phyloP scores from a whole-genome alignment of 768 basidiomycete species.

The Mrakia hoshinonis region DNA sequence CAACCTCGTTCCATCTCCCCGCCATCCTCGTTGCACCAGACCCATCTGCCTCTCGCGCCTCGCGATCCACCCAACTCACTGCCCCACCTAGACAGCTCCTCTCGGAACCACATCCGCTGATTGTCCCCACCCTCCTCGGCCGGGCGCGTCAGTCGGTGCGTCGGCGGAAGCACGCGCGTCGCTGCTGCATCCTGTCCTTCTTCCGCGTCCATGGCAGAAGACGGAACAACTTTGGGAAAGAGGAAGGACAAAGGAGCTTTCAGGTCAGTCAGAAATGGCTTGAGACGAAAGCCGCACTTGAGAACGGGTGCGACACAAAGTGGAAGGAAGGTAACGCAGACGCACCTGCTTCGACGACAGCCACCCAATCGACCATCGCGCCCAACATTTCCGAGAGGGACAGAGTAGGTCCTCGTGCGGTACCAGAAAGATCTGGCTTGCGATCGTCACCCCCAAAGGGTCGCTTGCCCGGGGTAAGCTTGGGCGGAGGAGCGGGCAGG shows the following conservation, averaged over 20 bases:
- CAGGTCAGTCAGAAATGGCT: no score
- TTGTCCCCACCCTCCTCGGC: neutral
- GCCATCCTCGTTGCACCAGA: neutral
- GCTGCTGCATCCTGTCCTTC: neutral
- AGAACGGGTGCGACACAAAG: neutral
- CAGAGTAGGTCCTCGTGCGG: neutral
- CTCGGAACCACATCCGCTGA: neutral
- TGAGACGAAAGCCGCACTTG: neutral
- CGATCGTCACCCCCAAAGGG: neutral
- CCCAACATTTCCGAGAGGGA: neutral
- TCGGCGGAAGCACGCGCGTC: neutral
- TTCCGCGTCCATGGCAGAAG: neutral
- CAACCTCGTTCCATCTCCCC: neutral
- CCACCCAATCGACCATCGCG: constrained; percentile 6
- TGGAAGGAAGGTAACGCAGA: no score
- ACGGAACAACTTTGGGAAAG: no score
- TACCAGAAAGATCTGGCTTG: neutral
- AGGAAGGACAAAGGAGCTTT: neutral
- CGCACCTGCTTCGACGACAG: neutral
- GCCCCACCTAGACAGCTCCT: neutral
- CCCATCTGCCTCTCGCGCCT: neutral
- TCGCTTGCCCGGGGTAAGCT: neutral
- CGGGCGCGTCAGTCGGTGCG: neutral
- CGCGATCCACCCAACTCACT: neutral
- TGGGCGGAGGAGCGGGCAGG: neutral